These are phyloP conservation scores for Fusarium annulatum DNA, from an alignment of 2,329 filamentous ascomycete species.

Conservation along the genomic window DNA sequence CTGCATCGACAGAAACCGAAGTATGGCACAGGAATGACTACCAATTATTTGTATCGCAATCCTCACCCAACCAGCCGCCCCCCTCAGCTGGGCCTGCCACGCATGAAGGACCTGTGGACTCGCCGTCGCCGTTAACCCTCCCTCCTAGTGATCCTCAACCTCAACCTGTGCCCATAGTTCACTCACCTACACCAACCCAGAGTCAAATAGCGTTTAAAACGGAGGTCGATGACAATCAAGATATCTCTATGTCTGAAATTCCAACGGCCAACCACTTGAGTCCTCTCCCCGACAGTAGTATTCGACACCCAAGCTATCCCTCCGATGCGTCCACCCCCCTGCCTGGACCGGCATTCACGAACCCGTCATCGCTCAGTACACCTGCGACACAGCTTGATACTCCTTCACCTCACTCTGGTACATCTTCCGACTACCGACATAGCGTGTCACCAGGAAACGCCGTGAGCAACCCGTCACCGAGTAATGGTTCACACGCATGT, in stretches of 20 bases:
- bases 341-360: constrained; percentile 53
- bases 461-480: constrained; percentile 43
- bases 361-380: constrained; percentile 56
- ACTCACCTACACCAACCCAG: constrained; percentile 44
- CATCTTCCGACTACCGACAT: constrained; percentile 50
- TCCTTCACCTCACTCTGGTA: constrained; percentile 54
- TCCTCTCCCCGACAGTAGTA: constrained; percentile 37
- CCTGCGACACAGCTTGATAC: constrained; percentile 60
- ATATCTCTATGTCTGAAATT: constrained; percentile 42
- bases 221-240: constrained; percentile 36
- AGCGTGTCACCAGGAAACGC: constrained; percentile 51
- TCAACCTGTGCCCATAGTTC: constrained; percentile 41
- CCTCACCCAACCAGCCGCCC: constrained; percentile 36
- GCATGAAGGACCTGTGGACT: constrained; percentile 36
- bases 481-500: constrained; percentile 48
- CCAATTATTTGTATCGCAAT: constrained; percentile 48
- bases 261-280: constrained; percentile 43
- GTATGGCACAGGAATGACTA: constrained; percentile 53
- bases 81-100: constrained; percentile 20
- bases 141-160: constrained; percentile 34
- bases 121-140: constrained; percentile 44
- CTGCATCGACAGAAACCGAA: constrained; percentile 53
- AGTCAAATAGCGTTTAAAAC: constrained; percentile 30
- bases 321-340: constrained; percentile 58
- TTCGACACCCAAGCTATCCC: constrained; percentile 49